These are phyloP conservation scores for Rhizopogon roseolus DNA, from an alignment of 768 basidiomycete genomes.

Conservation along the genomic window DNA sequence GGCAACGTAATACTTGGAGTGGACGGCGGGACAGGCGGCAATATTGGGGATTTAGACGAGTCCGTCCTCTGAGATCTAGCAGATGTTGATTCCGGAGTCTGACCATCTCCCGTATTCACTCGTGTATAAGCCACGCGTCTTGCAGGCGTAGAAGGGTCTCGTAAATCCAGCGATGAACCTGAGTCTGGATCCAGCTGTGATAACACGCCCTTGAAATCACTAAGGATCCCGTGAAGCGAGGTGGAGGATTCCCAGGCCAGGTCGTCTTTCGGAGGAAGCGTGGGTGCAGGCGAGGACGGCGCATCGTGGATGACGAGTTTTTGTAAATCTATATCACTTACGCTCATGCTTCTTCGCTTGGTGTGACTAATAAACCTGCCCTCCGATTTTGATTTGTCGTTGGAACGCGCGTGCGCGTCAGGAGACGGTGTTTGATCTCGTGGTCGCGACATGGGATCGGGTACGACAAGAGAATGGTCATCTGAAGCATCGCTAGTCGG, in stretches of 20 bases:
- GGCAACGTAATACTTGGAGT: slow-evolving; percentile 21
- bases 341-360: slow-evolving; percentile 72
- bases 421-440: slow-evolving; percentile 29
- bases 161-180: slow-evolving; percentile 51
- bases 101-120: slow-evolving; percentile 30
- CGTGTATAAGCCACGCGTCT: slow-evolving; percentile 36
- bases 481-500: slow-evolving; percentile 40
- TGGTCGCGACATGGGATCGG: slow-evolving; percentile 42
- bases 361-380: slow-evolving; percentile 25
- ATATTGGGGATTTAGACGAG: slow-evolving; percentile 15
- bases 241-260: slow-evolving; percentile 37
- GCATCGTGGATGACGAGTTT: slow-evolving; percentile 22
- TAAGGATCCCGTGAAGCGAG: slow-evolving; percentile 57
- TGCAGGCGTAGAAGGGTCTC: slow-evolving; percentile 58
- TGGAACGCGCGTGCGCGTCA: slow-evolving; percentile 17
- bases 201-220: slow-evolving; percentile 70
- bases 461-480: slow-evolving; percentile 53
- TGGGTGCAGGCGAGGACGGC: slow-evolving; percentile 31
- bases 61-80: neutral
- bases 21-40: slow-evolving; percentile 10
- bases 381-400: slow-evolving; percentile 20
- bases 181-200: slow-evolving; percentile 58
- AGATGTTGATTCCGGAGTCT: neutral
- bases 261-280: slow-evolving; percentile 31
- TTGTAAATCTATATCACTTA: slow-evolving; percentile 58